Evolutionary conservation across 2,329 filamentous ascomycete species (phyloP), one percentile per base, ranked within the genome.

Genomic region (Sclerotinia minor): DNA sequence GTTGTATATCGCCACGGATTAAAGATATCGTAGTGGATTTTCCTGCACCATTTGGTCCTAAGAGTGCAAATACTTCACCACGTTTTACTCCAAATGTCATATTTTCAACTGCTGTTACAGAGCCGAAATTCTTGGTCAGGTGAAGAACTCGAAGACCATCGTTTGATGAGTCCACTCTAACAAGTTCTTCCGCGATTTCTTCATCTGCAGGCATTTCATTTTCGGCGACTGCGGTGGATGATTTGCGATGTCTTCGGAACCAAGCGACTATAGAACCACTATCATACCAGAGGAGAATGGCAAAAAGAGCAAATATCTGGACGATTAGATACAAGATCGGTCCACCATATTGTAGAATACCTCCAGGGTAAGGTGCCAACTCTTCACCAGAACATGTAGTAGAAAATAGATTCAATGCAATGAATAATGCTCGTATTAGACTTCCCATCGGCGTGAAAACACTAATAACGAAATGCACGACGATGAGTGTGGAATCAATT

Each of bases 1-100:
- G 92, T 64, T 88, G 87, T 38, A 94, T 84, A 74, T 97, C 94
- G n/a, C 94, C 94, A 70, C 94, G 87, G 72, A 98, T 92, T 54
- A 97, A 82, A 1, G 89, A 92, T 73, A 97, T 96, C 0, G 91
- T 96, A 0, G 93, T 96, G 0, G 89, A 92, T 75, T 97, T 97
- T 68, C 94, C 94, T 1, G 94, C 94, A 32, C 94, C 93, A 75
- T 97, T 97, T 21, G 94, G 93, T 0, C 94, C 94, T 0, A 98
- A 84, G 0, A 97, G 83, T 0, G 93, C 93, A 79, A 96, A 97
- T 0, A 96, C 91, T 76, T 97, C 90, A 61, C 91, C 90, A 60
- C 86, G 87, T 21, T 86, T 85, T 44, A 97, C 89, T 24, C 90
- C 89, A 74, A 97, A 97, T 0, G 90, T 92, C 53, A 96, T 86